Base-by-base conservation (phyloP, 495 filamentous ascomycete species). In the Penicillium atrosanguineum region DNA sequence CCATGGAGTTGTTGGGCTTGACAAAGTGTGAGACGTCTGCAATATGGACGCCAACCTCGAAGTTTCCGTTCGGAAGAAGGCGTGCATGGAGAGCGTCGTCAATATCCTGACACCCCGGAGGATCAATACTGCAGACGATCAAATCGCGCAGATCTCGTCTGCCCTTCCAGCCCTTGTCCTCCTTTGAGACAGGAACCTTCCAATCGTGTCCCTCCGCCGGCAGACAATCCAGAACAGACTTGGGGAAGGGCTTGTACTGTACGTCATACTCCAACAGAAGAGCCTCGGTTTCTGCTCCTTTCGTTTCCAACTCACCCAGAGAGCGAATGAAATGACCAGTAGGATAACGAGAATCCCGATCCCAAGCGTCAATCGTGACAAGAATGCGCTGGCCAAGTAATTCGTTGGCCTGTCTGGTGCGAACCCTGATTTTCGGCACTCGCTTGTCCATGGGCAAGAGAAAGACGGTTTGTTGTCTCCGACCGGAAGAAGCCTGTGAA, bases 11-110 rank as follows among this genome's bases (percentile, higher is more conserved):
- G 67, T 90, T 90, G 25, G 95, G 92, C 71, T 92, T 95, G 66
- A 98, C 95, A 59, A 97, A 97, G 67, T 98, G 90, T 15, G 95
- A 96, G 18, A 98, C 94, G 64, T 98, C 94, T 40, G 94, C 94
- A 67, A 98, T 98, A 65, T 98, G 95, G n/a, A 98, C 94, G 49
- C 94, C 94, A 12, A 97, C 90, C 73, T 97, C 90, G 57, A 86
- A 90, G 67, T 98, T 97, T 21, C 95, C 94, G 61, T 97, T 97
- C 2, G 90, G 88, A 37, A 98, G 73, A 31, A 76, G 77, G 31
- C 85, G 79, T 14, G 94, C 91, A 65, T 98, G 94, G 15, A 98
- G 83, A 11, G 94, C 94, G 74, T 98, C 94, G 60, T 98, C 94
- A 53, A 98, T 98, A 76, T 98, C 94, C 61, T 96, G 91, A 72